phyloP scores from a whole-genome alignment of 2,329 filamentous ascomycete genomes.

The Trichoderma sp. region DNA sequence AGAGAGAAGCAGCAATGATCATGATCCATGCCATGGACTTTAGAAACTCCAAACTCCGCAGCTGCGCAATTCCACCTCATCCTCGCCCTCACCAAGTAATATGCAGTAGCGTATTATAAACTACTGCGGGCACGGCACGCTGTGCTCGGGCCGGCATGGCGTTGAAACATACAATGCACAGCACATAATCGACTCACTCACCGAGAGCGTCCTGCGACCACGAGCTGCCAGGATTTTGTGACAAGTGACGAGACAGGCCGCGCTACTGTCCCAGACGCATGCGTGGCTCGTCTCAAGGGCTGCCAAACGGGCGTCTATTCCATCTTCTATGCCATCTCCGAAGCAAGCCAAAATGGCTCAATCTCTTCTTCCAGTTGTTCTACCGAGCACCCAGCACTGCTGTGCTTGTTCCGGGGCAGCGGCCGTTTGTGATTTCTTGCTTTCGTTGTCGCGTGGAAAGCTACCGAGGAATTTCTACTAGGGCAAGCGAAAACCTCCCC shows the following conservation, averaged over 20 bases:
- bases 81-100: background rate
- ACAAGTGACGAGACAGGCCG: conserved; percentile 13
- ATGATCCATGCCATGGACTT: background rate
- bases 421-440: conserved; percentile 1
- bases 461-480: background rate
- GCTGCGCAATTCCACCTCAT: background rate
- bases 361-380: background rate
- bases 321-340: conserved; percentile 5
- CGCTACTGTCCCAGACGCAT: conserved; percentile 10
- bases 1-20: background rate
- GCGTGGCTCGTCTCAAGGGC: background rate
- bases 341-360: background rate
- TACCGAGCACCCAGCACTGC: background rate
- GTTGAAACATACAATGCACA: background rate
- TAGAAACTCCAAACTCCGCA: conserved; percentile 2
- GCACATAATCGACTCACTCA: background rate
- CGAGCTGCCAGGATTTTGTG: conserved; percentile 9
- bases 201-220: background rate
- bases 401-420: background rate
- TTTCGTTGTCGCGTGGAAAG: background rate
- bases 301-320: conserved; percentile 11
- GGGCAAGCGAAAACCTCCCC: conserved; percentile 5
- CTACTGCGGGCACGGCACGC: background rate
- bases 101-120: background rate
- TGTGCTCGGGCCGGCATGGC: background rate